phyloP scores from a whole-genome alignment of 768 basidiomycete genomes.

The Hygrocybe punicea region DNA sequence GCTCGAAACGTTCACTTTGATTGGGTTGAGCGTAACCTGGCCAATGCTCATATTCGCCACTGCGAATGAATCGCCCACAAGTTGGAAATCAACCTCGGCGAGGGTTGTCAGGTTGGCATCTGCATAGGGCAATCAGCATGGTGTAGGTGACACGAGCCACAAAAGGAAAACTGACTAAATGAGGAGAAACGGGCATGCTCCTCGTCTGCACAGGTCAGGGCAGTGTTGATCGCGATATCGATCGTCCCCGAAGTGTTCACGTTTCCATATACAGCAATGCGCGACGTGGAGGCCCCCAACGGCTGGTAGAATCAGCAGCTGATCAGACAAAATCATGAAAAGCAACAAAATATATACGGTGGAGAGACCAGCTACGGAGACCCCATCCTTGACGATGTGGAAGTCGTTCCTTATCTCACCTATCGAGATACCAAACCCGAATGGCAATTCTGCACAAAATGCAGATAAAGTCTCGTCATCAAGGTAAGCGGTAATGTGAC shows the following conservation, averaged over 20 bases:
- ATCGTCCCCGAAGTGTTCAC: constrained; percentile 60
- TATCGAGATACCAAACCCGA: constrained; percentile 61
- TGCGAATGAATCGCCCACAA: constrained; percentile 58
- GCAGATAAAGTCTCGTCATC: background rate
- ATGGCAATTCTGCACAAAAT: constrained; percentile 53
- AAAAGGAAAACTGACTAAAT: constrained; percentile 52
- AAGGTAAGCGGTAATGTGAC: background rate
- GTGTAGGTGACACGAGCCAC: background rate
- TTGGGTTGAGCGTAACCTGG: constrained; percentile 63
- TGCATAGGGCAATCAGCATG: constrained; percentile 22
- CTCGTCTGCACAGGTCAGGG: constrained; percentile 45
- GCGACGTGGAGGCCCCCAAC: constrained; percentile 59
- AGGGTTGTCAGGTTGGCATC: constrained; percentile 56
- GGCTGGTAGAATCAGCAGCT: constrained; percentile 39
- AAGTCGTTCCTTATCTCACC: constrained; percentile 64
- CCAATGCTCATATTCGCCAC: constrained; percentile 62
- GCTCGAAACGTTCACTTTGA: constrained; percentile 68
- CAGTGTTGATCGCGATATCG: constrained; percentile 61
- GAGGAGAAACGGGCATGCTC: constrained; percentile 52
- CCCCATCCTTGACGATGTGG: constrained; percentile 53
- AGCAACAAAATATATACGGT: constrained; percentile 41
- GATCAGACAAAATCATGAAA: background rate
- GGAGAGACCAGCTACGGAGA: constrained; percentile 53
- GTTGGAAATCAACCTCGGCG: constrained; percentile 47
- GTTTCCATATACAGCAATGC: constrained; percentile 48